Conservation (phyloP, 1,284 basidiomycete genomes). For the Afroboletus lepidellus region DNA sequence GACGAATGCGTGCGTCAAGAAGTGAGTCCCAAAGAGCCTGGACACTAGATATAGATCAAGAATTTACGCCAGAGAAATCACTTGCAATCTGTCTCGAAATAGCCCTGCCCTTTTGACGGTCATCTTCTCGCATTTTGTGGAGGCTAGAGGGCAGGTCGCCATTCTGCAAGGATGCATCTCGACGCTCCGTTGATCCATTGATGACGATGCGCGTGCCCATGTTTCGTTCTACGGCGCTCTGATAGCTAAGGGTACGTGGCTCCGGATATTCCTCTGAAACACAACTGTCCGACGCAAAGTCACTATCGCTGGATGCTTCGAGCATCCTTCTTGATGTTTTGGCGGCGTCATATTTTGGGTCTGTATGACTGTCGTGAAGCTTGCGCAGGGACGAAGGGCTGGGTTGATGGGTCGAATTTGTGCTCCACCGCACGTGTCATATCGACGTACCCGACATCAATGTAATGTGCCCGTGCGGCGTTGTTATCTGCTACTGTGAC, state of each 20-base stretch:
- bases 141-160: conserved; percentile 54
- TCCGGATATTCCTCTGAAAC: conserved; percentile 28
- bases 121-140: conserved; percentile 60
- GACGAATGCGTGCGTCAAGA: conserved; percentile 82
- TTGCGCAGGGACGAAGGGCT: conserved; percentile 72
- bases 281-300: conserved; percentile 26
- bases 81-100: conserved; percentile 81
- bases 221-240: not conserved
- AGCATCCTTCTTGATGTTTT: conserved; percentile 62
- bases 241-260: conserved; percentile 16
- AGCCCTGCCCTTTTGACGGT: conserved; percentile 75
- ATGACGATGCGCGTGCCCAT: conserved; percentile 1
- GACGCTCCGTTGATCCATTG: not conserved
- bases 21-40: conserved; percentile 83
- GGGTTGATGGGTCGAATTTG: conserved; percentile 11
- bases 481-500: conserved; percentile 26
- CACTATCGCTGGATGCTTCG: conserved; percentile 39
- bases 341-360: conserved; percentile 76
- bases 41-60: conserved; percentile 11
- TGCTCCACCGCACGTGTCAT: conserved; percentile 25
- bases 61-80: conserved; percentile 14
- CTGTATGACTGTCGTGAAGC: conserved; percentile 56
- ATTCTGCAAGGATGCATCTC: conserved; percentile 29
- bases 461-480: conserved; percentile 71
- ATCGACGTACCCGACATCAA: conserved; percentile 70